Base-by-base conservation (phyloP, 306 rosid species). In the Mimosa bimucronata region DNA sequence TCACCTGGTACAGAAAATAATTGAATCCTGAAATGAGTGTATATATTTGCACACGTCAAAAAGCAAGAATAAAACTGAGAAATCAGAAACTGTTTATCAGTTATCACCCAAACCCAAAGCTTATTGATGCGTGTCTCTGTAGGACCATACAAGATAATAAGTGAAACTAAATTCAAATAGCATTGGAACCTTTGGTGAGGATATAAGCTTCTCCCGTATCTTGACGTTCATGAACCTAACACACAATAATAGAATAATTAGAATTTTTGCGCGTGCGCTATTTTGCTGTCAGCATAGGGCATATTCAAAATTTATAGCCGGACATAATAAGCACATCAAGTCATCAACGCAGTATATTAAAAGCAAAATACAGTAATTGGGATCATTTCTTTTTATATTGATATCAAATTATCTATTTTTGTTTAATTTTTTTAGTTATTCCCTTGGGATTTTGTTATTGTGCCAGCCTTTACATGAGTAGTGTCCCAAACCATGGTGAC, bases 111-210 rank as follows among this genome's bases (percentile, higher is more conserved):
- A n/a, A 72, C 28, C 25, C 30, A 67, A 38, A 16, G 28, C 46
- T 40, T 10, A 34, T 16, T 73, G 18, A 30, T 18, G 64, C 19
- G 25, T 15, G 15, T 13, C 18, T 45, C 61, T 26, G 21, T 41
- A 15, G 29, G 67, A 46, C 29, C 44, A 58, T 55, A 68, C 29
- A 44, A 42, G 19, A 55, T 18, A 13, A 64, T 31, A 37, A 58
- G 46, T 66, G 68, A 13, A 46, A 65, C 15, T 37, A 9, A 37
- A 37, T 66, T 19, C 19, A 19, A 31, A 74, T 68, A 19, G 57
- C 28, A 50, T 41, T 66, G 31, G 65, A 83, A 94, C 97, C 98
- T 92, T 92, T 92, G 15, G 97, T 91, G 64, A 94, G 98, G 76
- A 86, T 41, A 78, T 82, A 71, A 40, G 71, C 81, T 72, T 92